Evolutionary conservation across 176 grass and related monocot species (phyloP).

Genomic region (Dendrocalamus sinicus): DNA sequence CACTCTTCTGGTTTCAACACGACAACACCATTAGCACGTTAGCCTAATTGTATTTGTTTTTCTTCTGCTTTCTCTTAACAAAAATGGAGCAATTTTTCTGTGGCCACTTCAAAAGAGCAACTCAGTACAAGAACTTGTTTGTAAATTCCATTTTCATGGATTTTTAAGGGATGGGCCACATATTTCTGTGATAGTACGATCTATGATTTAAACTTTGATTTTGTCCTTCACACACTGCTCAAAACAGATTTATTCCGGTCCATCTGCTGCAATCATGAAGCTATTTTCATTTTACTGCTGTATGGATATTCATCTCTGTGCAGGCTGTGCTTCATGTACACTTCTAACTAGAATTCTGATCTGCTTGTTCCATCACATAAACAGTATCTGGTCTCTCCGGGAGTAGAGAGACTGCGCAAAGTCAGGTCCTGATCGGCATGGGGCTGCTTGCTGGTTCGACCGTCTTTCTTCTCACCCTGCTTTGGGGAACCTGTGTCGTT

Average conservation of each 20-base stretch:
- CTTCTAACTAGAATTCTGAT: slow-evolving; percentile 19
- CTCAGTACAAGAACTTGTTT: neutral
- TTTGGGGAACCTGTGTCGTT: slow-evolving; percentile 95
- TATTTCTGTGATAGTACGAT: neutral
- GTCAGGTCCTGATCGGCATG: slow-evolving; percentile 94
- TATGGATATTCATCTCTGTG: slow-evolving; percentile 11
- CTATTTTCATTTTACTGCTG: neutral
- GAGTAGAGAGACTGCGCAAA: slow-evolving; percentile 90
- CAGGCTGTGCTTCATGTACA: neutral
- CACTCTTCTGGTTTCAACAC: slow-evolving; percentile 1
- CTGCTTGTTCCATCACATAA: slow-evolving; percentile 30
- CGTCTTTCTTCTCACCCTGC: slow-evolving; percentile 86
- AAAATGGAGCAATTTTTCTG: neutral
- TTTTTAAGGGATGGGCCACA: neutral
- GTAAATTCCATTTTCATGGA: neutral
- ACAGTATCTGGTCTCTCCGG: slow-evolving; percentile 92
- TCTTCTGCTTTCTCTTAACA: neutral
- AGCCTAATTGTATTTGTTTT: neutral
- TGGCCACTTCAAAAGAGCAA: neutral
- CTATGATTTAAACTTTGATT: neutral
- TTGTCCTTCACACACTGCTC: slow-evolving; percentile 2
- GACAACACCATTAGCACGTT: neutral
- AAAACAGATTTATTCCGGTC: neutral
- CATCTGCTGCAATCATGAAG: slow-evolving; percentile 9
- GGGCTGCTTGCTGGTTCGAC: slow-evolving; percentile 97